Conservation (phyloP, 2,329 filamentous ascomycete genomes). For the Colletotrichum aenigma region DNA sequence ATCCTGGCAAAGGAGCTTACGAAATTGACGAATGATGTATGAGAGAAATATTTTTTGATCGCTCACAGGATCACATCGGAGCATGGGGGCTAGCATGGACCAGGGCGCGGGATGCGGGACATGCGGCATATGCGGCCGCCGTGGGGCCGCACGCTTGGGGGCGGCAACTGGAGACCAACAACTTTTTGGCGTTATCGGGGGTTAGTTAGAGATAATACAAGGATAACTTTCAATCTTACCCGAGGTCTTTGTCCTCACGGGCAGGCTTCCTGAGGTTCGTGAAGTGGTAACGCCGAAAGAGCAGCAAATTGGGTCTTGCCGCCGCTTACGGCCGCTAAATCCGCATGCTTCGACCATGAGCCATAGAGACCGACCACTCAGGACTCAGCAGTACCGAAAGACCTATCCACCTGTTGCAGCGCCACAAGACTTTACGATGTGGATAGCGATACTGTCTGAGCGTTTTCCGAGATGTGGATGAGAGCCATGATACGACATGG, state of each 20-base stretch:
- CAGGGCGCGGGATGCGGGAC: neutral
- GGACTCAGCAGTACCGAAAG: rapidly evolving
- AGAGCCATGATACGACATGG: neutral
- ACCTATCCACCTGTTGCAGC: rapidly evolving
- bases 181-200: neutral
- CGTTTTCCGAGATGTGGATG: neutral
- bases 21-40: neutral
- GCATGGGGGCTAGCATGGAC: neutral
- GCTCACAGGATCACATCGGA: neutral
- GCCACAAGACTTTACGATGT: neutral
- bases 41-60: neutral
- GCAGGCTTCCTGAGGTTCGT: neutral
- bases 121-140: neutral
- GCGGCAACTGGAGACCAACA: neutral
- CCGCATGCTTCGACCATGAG: neutral
- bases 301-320: neutral
- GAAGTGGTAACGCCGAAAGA: neutral
- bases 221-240: neutral
- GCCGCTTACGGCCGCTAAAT: neutral
- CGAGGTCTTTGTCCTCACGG: neutral
- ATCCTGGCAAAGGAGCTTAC: neutral
- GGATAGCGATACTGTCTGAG: neutral
- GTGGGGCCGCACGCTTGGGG: neutral
- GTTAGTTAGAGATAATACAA: neutral
- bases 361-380: neutral